Conservation (phyloP, 768 basidiomycete species). For the Hemileccinum rubropunctum region DNA sequence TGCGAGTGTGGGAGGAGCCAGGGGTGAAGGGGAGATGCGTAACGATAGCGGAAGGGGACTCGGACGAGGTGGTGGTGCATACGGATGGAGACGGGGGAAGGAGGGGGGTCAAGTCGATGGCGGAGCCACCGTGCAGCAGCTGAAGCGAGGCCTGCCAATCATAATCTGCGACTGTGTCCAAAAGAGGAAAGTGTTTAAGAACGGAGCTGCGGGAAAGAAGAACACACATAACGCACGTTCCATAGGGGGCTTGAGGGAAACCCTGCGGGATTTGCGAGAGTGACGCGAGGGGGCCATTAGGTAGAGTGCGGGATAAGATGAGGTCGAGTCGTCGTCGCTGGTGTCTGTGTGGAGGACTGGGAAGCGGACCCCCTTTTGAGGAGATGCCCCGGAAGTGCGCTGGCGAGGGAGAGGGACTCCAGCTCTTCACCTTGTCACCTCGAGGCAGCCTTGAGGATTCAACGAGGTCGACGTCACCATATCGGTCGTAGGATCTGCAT, state of each 20-base stretch:
- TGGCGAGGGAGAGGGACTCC: constrained; percentile 16
- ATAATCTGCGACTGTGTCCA: constrained; percentile 30
- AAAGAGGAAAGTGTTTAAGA: constrained; percentile 36
- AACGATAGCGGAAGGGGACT: constrained; percentile 16
- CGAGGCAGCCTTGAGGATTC: constrained; percentile 37
- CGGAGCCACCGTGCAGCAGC: constrained; percentile 19
- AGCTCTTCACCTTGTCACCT: constrained; percentile 39
- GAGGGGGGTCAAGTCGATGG: constrained; percentile 3
- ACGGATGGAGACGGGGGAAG: constrained; percentile 17
- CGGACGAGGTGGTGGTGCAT: constrained; percentile 13
- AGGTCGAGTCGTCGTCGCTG: neutral
- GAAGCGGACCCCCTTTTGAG: constrained; percentile 31
- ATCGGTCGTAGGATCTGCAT: constrained; percentile 31
- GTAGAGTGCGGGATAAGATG: neutral
- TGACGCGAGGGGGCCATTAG: constrained; percentile 34
- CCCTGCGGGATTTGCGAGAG: constrained; percentile 42
- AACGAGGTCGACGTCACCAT: constrained; percentile 22
- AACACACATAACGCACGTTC: constrained; percentile 28
- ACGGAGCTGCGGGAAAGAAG: constrained; percentile 13
- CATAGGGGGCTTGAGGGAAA: constrained; percentile 39
- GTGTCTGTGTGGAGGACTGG: constrained; percentile 7
- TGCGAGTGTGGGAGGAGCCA: constrained; percentile 41
- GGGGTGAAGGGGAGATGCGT: constrained; percentile 28
- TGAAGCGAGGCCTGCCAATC: constrained; percentile 28
- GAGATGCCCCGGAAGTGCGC: constrained; percentile 17